Evolutionary conservation across 495 filamentous ascomycete species (phyloP).

Genomic region (Podospora pseudocomata): DNA sequence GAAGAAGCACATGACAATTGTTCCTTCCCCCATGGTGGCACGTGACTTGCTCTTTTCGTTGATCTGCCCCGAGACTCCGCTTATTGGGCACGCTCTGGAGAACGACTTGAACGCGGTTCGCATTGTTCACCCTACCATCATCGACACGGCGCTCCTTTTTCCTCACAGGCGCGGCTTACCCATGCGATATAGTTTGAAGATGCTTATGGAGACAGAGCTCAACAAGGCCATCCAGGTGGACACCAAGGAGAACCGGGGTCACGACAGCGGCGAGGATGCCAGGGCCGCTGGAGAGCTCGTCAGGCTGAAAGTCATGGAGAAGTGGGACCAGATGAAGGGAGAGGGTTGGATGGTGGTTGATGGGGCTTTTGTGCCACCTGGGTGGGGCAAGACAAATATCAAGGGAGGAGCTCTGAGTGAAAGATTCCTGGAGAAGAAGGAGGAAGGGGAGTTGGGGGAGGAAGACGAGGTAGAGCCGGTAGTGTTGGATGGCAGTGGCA

Average conservation of each 20-base stretch:
- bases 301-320: slow-evolving; percentile 57
- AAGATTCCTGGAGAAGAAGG: slow-evolving; percentile 20
- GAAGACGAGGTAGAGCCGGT: neutral
- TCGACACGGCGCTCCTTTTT: slow-evolving; percentile 84
- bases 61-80: slow-evolving; percentile 67
- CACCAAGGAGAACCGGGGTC: slow-evolving; percentile 50
- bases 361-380: slow-evolving; percentile 50
- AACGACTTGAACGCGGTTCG: slow-evolving; percentile 86
- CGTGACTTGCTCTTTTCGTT: slow-evolving; percentile 67
- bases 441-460: neutral
- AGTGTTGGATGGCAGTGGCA: neutral
- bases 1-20: slow-evolving; percentile 55
- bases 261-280: slow-evolving; percentile 88
- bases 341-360: slow-evolving; percentile 59
- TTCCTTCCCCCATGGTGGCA: slow-evolving; percentile 65
- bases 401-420: slow-evolving; percentile 15
- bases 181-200: slow-evolving; percentile 67
- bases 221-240: slow-evolving; percentile 73
- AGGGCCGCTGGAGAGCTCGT: slow-evolving; percentile 83
- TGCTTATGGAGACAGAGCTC: slow-evolving; percentile 60
- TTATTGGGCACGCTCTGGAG: slow-evolving; percentile 92
- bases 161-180: slow-evolving; percentile 75
- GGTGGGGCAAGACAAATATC: neutral
- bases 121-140: slow-evolving; percentile 75
- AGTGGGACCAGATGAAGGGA: slow-evolving; percentile 59